Base-by-base conservation (phyloP, 352 stramenopile species). In the Discostella stelligera region DNA sequence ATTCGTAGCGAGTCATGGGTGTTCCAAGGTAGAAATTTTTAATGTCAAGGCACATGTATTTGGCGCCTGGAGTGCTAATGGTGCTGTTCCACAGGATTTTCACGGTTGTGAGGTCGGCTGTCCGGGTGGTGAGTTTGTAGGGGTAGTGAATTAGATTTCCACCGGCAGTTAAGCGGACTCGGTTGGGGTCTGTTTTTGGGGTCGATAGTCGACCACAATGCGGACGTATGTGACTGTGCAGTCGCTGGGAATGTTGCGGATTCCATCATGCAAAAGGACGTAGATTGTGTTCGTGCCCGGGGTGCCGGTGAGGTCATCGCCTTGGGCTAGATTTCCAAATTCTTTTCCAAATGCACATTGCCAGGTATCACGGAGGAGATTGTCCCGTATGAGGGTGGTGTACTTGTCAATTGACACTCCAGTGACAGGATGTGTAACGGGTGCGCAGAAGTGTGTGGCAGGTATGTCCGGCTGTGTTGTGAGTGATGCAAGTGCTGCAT, bases 101-200 rank as follows among this genome's bases (percentile, higher is more conserved):
- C n/a, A n/a, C n/a, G 0, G 72, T 79, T 20, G 39, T 74, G 2
- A 85, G 20, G 16, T 67, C 53, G 1, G 66, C 71, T 8, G 71
- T 77, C 27, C 58, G 27, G 13, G 71, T 79, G 18, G 49, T 68
- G 3, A 30, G 25, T 25, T 70, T 25, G 13, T 27, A 11, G 3
- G 56, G 27, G 50, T 80, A 84, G 49, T 78, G 30, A 44, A 82
- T 78, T 3, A 52, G 21, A 44, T 83, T 55, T 6, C 77, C 77
- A 13, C 72, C 71, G 3, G 77, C 66, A 0, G n/a, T n/a, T n/a
- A n/a, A n/a, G n/a, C n/a, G n/a, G n/a, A n/a, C n/a, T n/a, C n/a
- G n/a, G n/a, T n/a, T n/a, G n/a, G n/a, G n/a, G n/a, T n/a, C n/a
- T n/a, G n/a, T n/a, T n/a, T n/a, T n/a, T n/a, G n/a, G n/a, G n/a